Percentiles rank a stretch among this genome's conserved stretches.
phyloP scores from a whole-genome alignment of 2,329 filamentous ascomycete species.

The Paecilomyces sp. region DNA sequence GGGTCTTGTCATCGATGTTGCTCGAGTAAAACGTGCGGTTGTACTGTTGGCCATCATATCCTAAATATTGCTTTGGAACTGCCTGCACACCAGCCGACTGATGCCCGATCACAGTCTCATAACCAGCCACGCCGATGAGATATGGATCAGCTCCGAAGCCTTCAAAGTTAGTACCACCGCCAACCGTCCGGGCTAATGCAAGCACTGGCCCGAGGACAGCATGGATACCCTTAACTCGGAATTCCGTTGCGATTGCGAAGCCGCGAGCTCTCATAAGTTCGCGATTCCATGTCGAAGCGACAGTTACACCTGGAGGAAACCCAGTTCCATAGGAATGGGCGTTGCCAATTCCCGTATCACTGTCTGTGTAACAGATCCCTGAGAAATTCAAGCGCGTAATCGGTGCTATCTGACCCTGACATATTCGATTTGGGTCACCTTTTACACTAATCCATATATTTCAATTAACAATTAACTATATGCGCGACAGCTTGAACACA shows the following conservation, averaged over 20 bases:
- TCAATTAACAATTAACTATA: too few relatives aligned
- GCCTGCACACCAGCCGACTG: slow-evolving; percentile 38
- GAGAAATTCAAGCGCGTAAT: not conserved
- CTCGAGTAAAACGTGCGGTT: too few relatives aligned
- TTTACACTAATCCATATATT: too few relatives aligned
- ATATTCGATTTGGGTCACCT: too few relatives aligned
- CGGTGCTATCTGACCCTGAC: not conserved
- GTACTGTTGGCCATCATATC: too few relatives aligned
- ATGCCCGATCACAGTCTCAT: slow-evolving; percentile 38
- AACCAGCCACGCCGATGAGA: slow-evolving; percentile 36
- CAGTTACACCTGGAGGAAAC: not conserved
- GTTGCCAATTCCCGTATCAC: not conserved
- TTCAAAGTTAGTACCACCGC: slow-evolving; percentile 42
- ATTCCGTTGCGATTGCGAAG: slow-evolving; percentile 27
- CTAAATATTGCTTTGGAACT: slow-evolving; percentile 16
- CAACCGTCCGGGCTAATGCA: slow-evolving; percentile 32
- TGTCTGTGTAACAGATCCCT: not conserved
- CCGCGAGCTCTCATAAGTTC: slow-evolving; percentile 24
- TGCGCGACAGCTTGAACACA: too few relatives aligned
- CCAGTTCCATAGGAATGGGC: not conserved
- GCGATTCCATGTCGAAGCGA: slow-evolving; percentile 24
- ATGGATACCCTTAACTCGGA: slow-evolving; percentile 36
- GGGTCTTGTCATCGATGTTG: too few relatives aligned
- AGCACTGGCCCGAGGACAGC: slow-evolving; percentile 32
- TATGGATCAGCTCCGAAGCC: slow-evolving; percentile 46